Evolutionary conservation across 345 rosid species (phyloP).

Genomic region (Gossypium turneri): DNA sequence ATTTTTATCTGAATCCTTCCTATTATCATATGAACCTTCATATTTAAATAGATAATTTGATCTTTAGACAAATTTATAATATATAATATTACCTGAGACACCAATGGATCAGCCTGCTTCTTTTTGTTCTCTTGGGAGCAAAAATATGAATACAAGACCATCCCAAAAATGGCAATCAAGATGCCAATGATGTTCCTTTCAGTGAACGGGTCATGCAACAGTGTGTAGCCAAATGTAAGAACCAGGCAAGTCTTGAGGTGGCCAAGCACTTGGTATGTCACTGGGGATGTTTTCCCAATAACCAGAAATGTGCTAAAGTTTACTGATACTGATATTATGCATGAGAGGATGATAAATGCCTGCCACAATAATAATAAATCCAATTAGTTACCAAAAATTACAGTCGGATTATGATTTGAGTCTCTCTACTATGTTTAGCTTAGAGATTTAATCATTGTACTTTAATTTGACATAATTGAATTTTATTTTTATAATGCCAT

Average conservation of each 20-base stretch:
- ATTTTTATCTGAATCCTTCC: no score
- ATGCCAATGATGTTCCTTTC: constrained; percentile 81
- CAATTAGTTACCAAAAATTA: neutral
- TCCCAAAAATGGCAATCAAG: constrained; percentile 75
- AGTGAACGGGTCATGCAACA: constrained; percentile 88
- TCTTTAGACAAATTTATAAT: no score
- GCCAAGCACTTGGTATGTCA: constrained; percentile 95
- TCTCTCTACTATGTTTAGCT: neutral
- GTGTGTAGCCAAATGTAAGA: constrained; percentile 81
- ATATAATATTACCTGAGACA: constrained; percentile 42
- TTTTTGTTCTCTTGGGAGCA: constrained; percentile 76
- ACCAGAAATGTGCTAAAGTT: constrained; percentile 98
- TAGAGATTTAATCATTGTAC: no score
- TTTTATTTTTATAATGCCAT: no score
- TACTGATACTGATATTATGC: constrained; percentile 86
- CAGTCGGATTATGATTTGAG: neutral
- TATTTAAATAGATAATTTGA: no score
- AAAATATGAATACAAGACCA: constrained; percentile 89
- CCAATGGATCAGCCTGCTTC: constrained; percentile 57
- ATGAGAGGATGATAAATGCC: constrained; percentile 80
- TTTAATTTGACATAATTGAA: no score
- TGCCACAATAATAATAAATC: constrained; percentile 24
- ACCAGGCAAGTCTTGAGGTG: constrained; percentile 96
- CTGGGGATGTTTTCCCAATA: constrained; percentile 97
- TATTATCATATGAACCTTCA: no score